A percentile compares a stretch with the other conserved stretches of the same genome.
Evolutionary conservation across 2,329 filamentous ascomycete species (phyloP).

Genomic region (Pseudogymnoascus destructans): DNA sequence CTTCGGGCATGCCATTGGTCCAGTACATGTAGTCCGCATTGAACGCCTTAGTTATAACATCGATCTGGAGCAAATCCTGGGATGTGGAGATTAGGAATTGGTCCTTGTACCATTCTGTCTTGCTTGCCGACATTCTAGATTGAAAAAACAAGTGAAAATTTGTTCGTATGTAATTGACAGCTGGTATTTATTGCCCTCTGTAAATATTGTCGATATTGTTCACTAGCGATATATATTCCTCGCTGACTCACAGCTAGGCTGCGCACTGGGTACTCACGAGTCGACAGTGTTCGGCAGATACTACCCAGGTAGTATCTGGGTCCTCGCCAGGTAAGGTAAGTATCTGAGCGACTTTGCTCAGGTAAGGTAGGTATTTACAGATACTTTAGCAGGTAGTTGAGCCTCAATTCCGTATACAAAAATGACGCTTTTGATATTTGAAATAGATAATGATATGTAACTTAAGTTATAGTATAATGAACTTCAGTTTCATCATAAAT

Average conservation of each 20-base stretch:
- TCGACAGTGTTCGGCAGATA: no score
- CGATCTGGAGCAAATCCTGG: conserved; percentile 37
- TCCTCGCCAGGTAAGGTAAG: no score
- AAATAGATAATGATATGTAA: no score
- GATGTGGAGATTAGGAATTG: conserved; percentile 49
- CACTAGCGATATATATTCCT: neutral
- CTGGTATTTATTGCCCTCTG: neutral
- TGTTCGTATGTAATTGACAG: neutral
- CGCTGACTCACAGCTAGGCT: neutral
- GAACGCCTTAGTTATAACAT: conserved; percentile 41
- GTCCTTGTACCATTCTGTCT: conserved; percentile 33
- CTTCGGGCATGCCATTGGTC: conserved; percentile 38
- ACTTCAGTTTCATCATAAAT: no score
- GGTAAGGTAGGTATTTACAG: no score
- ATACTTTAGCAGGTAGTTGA: no score
- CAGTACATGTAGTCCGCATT: conserved; percentile 46
- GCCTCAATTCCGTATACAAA: no score
- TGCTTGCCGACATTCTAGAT: neutral
- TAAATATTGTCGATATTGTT: neutral
- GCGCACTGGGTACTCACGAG: no score
- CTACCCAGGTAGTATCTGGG: no score
- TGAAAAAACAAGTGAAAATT: neutral
- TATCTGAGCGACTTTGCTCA: no score
- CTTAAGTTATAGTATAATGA: no score
- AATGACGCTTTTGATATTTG: no score